These are phyloP conservation scores for Papiliotrema fonsecae DNA, from an alignment of 1,284 basidiomycete species.

Conservation along the genomic window DNA sequence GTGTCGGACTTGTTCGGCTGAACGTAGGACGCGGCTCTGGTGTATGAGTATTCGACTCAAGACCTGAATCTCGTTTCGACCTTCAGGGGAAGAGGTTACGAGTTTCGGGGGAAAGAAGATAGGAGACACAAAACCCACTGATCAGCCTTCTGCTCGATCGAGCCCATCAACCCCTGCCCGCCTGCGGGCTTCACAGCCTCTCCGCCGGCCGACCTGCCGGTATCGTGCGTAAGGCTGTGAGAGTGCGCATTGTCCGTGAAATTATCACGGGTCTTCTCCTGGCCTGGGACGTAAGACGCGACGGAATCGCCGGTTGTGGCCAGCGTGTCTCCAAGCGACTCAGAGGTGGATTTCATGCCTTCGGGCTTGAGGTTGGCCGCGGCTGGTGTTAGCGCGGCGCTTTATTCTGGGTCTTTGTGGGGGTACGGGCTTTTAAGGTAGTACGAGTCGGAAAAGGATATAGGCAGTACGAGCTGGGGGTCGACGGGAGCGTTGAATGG, in stretches of 20 bases:
- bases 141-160: conserved; percentile 3
- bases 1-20: conserved; percentile 13
- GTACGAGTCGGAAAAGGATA: too few species aligned
- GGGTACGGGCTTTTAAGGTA: too few species aligned
- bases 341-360: conserved; percentile 7
- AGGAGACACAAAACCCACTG: conserved; percentile 13
- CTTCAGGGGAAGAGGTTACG: background rate
- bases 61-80: too few species aligned
- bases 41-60: background rate
- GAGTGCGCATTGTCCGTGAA: conserved; percentile 11
- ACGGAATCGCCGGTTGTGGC: background rate
- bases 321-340: background rate
- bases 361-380: conserved; percentile 12
- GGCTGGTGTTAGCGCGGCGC: background rate
- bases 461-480: too few species aligned
- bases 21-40: conserved; percentile 9
- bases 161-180: conserved; percentile 9
- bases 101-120: too few species aligned
- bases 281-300: conserved; percentile 15
- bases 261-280: conserved; percentile 14
- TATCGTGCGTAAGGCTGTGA: conserved; percentile 9
- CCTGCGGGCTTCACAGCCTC: conserved; percentile 13
- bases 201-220: conserved; percentile 6
- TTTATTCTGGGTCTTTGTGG: too few species aligned
- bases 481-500: background rate